phyloP scores from a whole-genome alignment of 176 grass and related monocot genomes.

The Elaeis guineensis region DNA sequence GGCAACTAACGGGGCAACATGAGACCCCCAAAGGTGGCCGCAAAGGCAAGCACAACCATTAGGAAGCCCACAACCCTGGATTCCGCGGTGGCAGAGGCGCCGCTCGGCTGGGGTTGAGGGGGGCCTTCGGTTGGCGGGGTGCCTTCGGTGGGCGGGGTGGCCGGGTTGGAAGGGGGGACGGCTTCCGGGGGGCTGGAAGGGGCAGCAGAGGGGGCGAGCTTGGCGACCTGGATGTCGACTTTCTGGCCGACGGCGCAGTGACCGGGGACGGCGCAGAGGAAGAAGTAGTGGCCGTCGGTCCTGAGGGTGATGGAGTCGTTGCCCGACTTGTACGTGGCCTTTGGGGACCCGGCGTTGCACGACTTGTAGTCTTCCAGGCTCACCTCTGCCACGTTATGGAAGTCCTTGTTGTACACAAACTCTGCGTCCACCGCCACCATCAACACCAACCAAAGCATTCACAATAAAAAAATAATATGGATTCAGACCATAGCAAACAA shows the following conservation, averaged over 20 bases:
- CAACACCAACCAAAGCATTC: not conserved
- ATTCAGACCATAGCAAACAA: no score
- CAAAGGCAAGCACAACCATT: conserved; percentile 2
- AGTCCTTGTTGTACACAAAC: conserved; percentile 15
- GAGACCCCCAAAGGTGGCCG: conserved; percentile 6
- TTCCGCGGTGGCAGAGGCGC: not conserved
- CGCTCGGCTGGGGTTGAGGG: not conserved
- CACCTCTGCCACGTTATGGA: conserved; percentile 3
- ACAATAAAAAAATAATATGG: no score
- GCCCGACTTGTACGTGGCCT: conserved; percentile 25
- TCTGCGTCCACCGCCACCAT: not conserved
- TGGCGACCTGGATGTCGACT: not conserved
- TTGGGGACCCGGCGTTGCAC: not conserved
- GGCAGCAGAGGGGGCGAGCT: not conserved
- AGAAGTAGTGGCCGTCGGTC: not conserved
- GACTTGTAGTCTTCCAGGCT: not conserved
- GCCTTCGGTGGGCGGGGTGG: not conserved
- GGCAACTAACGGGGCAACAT: no score
- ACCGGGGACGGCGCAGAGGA: not conserved
- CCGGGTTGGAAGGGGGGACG: not conserved
- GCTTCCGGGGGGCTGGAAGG: not conserved
- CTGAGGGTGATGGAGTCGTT: not conserved
- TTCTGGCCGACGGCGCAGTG: conserved; percentile 1
- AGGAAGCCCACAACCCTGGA: conserved; percentile 26
- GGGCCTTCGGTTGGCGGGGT: not conserved